These are phyloP conservation scores for Ganoderma lingzhi DNA, from an alignment of 1,284 basidiomycete species.

Conservation along the genomic window DNA sequence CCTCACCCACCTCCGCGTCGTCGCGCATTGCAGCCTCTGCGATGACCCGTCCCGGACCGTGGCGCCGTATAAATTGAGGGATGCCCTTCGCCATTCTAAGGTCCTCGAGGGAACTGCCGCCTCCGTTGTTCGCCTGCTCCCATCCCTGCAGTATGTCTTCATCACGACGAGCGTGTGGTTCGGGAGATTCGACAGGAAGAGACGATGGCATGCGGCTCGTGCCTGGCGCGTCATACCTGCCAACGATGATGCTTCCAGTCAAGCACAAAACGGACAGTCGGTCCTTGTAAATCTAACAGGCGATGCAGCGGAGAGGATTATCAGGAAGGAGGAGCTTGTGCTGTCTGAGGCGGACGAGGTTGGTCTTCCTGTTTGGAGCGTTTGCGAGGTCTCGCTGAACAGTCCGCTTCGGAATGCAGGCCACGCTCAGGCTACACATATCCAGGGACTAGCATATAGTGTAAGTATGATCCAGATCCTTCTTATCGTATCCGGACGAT, in stretches of 20 bases:
- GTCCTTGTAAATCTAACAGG: not conserved
- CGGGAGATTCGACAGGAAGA: not conserved
- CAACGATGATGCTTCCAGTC: not conserved
- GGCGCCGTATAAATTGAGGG: not conserved
- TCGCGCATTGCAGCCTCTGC: not conserved
- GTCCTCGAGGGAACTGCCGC: not conserved
- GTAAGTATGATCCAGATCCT: no score
- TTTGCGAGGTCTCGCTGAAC: not conserved
- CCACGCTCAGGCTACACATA: not conserved
- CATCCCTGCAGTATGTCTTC: not conserved
- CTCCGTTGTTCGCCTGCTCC: not conserved
- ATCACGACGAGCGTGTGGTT: not conserved
- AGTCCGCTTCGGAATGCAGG: not conserved
- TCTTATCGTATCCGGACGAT: no score
- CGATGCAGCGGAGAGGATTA: not conserved
- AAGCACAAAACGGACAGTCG: not conserved
- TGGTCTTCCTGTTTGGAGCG: not conserved
- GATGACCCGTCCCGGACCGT: not conserved
- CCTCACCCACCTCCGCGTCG: conserved; percentile 1
- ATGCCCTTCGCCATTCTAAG: not conserved
- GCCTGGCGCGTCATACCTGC: not conserved
- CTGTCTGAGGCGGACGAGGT: not conserved
- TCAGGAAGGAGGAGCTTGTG: not conserved
- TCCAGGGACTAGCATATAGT: no score
- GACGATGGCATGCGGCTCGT: not conserved